phyloP scores from a whole-genome alignment of 768 basidiomycete species.

The Xerocomus brunneocitrinus region DNA sequence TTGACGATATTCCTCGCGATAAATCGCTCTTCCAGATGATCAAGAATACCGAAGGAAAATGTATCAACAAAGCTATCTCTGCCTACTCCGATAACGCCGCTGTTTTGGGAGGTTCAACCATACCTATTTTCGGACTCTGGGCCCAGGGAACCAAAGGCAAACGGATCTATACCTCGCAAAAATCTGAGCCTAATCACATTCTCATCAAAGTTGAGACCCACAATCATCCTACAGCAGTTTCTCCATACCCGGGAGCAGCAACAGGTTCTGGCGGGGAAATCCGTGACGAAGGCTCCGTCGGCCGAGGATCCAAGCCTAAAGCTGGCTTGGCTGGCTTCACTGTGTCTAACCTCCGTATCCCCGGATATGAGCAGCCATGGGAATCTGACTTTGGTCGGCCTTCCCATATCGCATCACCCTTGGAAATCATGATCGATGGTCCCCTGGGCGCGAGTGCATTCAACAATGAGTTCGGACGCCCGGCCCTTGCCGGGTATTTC shows the following conservation, averaged over 20 bases:
- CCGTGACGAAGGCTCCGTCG: slow-evolving; percentile 95
- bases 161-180: slow-evolving; percentile 50
- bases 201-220: slow-evolving; percentile 98
- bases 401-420: slow-evolving; percentile 82
- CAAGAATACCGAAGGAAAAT: slow-evolving; percentile 84
- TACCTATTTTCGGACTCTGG: slow-evolving; percentile 69
- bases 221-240: slow-evolving; percentile 98
- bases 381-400: slow-evolving; percentile 92
- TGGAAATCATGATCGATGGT: slow-evolving; percentile 97
- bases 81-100: slow-evolving; percentile 99
- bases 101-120: slow-evolving; percentile 68
- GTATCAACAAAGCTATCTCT: slow-evolving; percentile 77
- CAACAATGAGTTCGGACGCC: slow-evolving; percentile 98
- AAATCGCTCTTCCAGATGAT: slow-evolving; percentile 94
- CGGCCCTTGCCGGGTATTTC: slow-evolving; percentile 90
- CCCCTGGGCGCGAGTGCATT: slow-evolving; percentile 94
- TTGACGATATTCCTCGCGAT: slow-evolving; percentile 64
- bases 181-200: slow-evolving; percentile 74
- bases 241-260: slow-evolving; percentile 97
- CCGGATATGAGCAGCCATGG: slow-evolving; percentile 91
- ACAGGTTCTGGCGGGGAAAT: slow-evolving; percentile 99
- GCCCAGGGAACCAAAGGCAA: slow-evolving; percentile 15
- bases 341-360: slow-evolving; percentile 89
- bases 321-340: slow-evolving; percentile 92
- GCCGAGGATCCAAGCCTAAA: slow-evolving; percentile 93